Base-by-base conservation (phyloP, 2,329 filamentous ascomycete genomes). In the Fusarium sp. region DNA sequence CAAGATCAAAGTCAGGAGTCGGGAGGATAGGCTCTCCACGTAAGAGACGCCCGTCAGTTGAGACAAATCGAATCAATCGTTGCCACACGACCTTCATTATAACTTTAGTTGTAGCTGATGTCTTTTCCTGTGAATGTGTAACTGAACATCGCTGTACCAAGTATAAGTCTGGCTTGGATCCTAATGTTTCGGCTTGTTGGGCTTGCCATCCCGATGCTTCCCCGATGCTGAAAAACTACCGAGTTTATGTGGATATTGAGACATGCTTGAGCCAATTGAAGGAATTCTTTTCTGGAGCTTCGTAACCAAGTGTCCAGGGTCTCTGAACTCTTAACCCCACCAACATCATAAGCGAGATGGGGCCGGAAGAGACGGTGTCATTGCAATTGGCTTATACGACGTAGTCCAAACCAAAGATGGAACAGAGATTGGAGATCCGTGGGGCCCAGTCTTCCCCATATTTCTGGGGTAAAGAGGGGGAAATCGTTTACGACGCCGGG, bases 31-130 rank as follows among this genome's bases (percentile, higher is more conserved):
- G 87, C 61, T 89, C 86, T 41, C 87, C 87, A 26, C 83, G 82
- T 12, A 88, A 80, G 12, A 81, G 78, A 9, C 83, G 81, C 18
- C 85, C 86, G 54, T 89, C 86, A 1, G 81, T 82, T 17, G 86
- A 83, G 18, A 83, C 79, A 75, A 89, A 89, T 35, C 87, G 86
- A 59, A 89, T 88, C 1, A 89, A 79, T 55, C 86, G 80, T 60
- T 84, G 79, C 87, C 87, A 89, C 50, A 75, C 63, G 26, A 80
- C 71, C 9, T 59, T 59, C 79, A 83, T 82, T 38, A 6, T 62
- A 32, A 48, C 6, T 37, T 20, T 15, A 1, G 5, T 3, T 17
- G 6, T 23, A n/a, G 1, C 60, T 2, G 26, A 27, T 20, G 23
- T 13, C 0, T 15, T 37, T 59, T n/a, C 27, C 41, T 12, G 4